phyloP scores from a whole-genome alignment of 352 stramenopile genomes.

The Phytophthora agathidicida region DNA sequence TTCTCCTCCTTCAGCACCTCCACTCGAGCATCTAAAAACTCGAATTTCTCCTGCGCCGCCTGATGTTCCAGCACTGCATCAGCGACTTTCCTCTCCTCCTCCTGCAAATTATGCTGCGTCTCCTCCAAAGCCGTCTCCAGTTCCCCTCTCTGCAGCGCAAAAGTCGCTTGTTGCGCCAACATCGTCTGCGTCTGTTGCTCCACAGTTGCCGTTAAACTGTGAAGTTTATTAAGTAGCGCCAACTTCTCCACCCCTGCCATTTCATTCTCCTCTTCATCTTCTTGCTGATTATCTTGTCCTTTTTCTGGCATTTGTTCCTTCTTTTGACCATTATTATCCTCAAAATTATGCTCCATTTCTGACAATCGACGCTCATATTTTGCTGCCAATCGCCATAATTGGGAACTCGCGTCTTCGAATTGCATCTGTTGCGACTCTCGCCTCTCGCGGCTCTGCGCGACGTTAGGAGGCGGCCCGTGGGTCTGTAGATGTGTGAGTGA shows the following conservation, averaged over 20 bases:
- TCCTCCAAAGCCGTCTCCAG: slow-evolving; percentile 31
- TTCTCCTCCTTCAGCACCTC: slow-evolving; percentile 25
- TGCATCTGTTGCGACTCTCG: slow-evolving; percentile 36
- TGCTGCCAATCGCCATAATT: slow-evolving; percentile 20
- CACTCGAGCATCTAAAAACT: slow-evolving; percentile 31
- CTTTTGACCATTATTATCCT: slow-evolving; percentile 24
- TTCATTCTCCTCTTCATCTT: slow-evolving; percentile 12
- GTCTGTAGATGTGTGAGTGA: slow-evolving; percentile 28
- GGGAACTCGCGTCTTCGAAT: slow-evolving; percentile 26
- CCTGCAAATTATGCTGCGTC: slow-evolving; percentile 15
- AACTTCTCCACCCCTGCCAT: slow-evolving; percentile 25
- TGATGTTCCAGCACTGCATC: slow-evolving; percentile 29
- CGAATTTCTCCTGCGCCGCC: slow-evolving; percentile 24
- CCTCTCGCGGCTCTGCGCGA: slow-evolving; percentile 25
- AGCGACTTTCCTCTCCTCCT: slow-evolving; percentile 7
- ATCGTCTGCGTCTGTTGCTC: slow-evolving; percentile 33
- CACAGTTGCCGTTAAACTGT: slow-evolving; percentile 25
- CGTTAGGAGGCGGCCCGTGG: slow-evolving; percentile 8
- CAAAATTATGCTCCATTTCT: slow-evolving; percentile 18
- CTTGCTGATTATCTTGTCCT: slow-evolving; percentile 26
- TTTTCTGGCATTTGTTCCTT: slow-evolving; percentile 9
- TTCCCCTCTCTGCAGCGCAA: slow-evolving; percentile 25
- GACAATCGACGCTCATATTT: slow-evolving; percentile 16
- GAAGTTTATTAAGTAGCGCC: slow-evolving; percentile 25
- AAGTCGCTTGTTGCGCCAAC: slow-evolving; percentile 17